Evolutionary conservation across 2,329 filamentous ascomycete species (phyloP), one percentile per base, ranked within the genome.

Genomic region (Fusarium sp.): DNA sequence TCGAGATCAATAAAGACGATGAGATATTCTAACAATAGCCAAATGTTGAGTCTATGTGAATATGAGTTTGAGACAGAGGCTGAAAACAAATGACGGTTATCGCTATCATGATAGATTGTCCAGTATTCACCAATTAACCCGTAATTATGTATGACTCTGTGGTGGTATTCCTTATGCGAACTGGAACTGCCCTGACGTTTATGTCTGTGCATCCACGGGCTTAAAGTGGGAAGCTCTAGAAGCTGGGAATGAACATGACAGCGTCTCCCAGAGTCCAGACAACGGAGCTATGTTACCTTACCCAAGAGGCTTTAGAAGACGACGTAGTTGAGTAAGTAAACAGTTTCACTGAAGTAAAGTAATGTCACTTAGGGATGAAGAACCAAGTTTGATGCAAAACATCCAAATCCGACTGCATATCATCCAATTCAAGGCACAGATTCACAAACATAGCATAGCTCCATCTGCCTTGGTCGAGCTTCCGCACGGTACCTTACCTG

Each of bases 121-220:
- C 14, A 21, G 17, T n/a, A 10, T 59, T 55, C 46, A 55, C 36
- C 33, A 19, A 33, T 15, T 61, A 65, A 39, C 38, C 19, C 19
- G 39, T 64, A 43, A 57, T 66, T 65, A 44, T 24, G 28, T 26
- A 47, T 65, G 36, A 36, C 61, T 57, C 31, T 47, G 52, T 26
- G 43, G 56, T 65, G 40, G 60, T 64, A 58, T 59, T 65, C 62
- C 44, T 74, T 74, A 74, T 74, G 72, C 72, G 70, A 69, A 69
- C 55, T 34, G 59, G 62, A 64, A 52, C 45, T 43, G 54, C 14
- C 31, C 49, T 58, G 64, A 70, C 57, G 61, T 61, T 73, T 65
- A 66, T 72, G 72, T 68, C 69, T 71, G 68, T 67, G 72, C 66
- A 67, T 64, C 63, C 59, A 66, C 51, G 40, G 44, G 11, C 40